Evolutionary conservation across 495 filamentous ascomycete genomes (phyloP).

Genomic region (Podospora pseudoanserina): DNA sequence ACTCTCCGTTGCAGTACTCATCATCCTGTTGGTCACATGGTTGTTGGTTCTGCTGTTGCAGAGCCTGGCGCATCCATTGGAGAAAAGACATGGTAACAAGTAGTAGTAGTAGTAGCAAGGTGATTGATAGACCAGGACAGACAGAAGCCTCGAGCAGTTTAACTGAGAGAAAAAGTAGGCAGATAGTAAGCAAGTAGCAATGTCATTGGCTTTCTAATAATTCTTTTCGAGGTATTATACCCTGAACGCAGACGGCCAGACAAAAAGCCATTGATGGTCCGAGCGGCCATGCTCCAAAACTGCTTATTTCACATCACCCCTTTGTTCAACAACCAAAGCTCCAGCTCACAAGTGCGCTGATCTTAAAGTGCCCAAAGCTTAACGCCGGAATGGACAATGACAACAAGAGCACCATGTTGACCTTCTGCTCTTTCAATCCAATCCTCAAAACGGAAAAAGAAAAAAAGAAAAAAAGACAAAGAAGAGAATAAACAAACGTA

Average conservation of each 20-base stretch:
- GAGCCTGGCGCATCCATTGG: neutral
- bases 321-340: neutral
- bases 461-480: neutral
- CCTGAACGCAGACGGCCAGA: neutral
- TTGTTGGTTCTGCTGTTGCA: neutral
- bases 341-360: neutral
- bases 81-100: neutral
- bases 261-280: neutral
- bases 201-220: neutral
- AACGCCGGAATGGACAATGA: neutral
- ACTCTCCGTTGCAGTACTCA: neutral
- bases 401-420: too few relatives aligned
- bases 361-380: neutral
- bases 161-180: too few relatives aligned
- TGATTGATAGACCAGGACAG: too few relatives aligned
- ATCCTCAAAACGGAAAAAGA: neutral
- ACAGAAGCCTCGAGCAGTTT: too few relatives aligned
- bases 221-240: neutral
- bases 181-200: neutral
- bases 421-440: neutral
- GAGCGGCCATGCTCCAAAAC: too few relatives aligned
- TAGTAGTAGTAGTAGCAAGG: too few relatives aligned
- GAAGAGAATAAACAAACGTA: neutral
- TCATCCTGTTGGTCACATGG: neutral
- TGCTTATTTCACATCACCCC: neutral